These are phyloP conservation scores for Eutrema salsugineum DNA, from an alignment of 441 rosid species.

Conservation along the genomic window DNA sequence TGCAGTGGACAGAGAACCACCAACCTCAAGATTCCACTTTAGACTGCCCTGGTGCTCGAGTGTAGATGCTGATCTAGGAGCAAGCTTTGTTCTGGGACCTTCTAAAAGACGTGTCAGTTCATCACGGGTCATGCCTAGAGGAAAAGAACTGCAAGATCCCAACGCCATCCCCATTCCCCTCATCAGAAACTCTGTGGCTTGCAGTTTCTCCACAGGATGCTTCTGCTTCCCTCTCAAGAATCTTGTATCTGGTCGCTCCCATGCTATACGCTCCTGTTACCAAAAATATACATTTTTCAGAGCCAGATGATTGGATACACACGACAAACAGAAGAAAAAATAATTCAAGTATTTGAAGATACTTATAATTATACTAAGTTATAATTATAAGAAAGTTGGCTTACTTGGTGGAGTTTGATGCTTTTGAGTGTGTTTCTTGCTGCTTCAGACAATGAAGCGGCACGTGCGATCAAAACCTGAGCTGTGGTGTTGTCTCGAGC, in stretches of 20 bases:
- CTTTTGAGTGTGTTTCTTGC: constrained; percentile 42
- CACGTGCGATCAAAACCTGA: constrained; percentile 36
- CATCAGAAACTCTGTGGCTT: constrained; percentile 43
- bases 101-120: constrained; percentile 35
- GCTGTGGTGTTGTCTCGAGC: constrained; percentile 53
- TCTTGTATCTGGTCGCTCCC: constrained; percentile 68
- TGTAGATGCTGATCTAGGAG: constrained; percentile 37
- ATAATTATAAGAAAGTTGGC: neutral
- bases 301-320: neutral
- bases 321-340: neutral
- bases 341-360: neutral
- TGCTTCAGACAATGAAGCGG: constrained; percentile 33
- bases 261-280: constrained; percentile 47
- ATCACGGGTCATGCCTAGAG: constrained; percentile 39
- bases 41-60: constrained; percentile 35
- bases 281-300: neutral
- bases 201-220: constrained; percentile 33
- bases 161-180: constrained; percentile 69
- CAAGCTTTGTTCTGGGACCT: constrained; percentile 31
- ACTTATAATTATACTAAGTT: too few species aligned
- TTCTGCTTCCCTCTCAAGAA: constrained; percentile 37
- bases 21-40: constrained; percentile 23
- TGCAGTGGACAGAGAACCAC: constrained; percentile 33
- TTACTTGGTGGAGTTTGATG: constrained; percentile 48
- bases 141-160: constrained; percentile 47